Evolutionary conservation across 352 stramenopile species (phyloP).

Genomic region (Globisporangium viniferum): DNA sequence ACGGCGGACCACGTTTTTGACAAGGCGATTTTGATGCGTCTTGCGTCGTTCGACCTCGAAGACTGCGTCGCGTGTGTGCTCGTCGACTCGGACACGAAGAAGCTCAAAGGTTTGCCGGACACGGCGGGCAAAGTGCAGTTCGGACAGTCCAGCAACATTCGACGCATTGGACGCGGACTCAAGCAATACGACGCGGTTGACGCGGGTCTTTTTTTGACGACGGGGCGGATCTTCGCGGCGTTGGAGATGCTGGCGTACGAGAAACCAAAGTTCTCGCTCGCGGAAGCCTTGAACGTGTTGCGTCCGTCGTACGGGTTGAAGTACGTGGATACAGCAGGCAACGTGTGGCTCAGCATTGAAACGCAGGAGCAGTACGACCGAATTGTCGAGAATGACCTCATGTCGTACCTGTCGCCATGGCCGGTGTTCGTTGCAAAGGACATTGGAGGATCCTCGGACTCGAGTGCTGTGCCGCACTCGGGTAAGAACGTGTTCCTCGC

Average conservation of each 20-base stretch:
- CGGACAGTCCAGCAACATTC: constrained; percentile 46
- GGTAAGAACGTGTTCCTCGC: constrained; percentile 77
- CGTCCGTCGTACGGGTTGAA: constrained; percentile 74
- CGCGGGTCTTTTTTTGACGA: constrained; percentile 74
- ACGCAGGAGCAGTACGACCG: constrained; percentile 64
- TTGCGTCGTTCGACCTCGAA: constrained; percentile 72
- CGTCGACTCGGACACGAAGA: constrained; percentile 63
- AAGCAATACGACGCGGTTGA: constrained; percentile 79
- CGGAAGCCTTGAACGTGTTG: constrained; percentile 78
- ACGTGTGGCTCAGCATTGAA: constrained; percentile 80
- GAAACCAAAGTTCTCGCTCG: constrained; percentile 82
- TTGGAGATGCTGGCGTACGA: constrained; percentile 83
- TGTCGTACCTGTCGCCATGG: constrained; percentile 64
- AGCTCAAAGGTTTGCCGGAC: constrained; percentile 49
- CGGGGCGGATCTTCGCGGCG: constrained; percentile 64
- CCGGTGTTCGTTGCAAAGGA: constrained; percentile 79
- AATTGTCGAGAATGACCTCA: constrained; percentile 54
- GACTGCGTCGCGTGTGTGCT: constrained; percentile 75
- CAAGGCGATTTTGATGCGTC: constrained; percentile 57
- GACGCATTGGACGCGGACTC: constrained; percentile 63
- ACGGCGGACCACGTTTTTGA: constrained; percentile 85
- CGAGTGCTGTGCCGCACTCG: constrained; percentile 15
- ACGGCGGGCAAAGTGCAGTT: constrained; percentile 74
- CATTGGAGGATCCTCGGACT: constrained; percentile 17
- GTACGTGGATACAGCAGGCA: constrained; percentile 56